These are phyloP conservation scores for Rhodosporidiobolus sp. DNA, from an alignment of 768 basidiomycete genomes.

Conservation along the genomic window DNA sequence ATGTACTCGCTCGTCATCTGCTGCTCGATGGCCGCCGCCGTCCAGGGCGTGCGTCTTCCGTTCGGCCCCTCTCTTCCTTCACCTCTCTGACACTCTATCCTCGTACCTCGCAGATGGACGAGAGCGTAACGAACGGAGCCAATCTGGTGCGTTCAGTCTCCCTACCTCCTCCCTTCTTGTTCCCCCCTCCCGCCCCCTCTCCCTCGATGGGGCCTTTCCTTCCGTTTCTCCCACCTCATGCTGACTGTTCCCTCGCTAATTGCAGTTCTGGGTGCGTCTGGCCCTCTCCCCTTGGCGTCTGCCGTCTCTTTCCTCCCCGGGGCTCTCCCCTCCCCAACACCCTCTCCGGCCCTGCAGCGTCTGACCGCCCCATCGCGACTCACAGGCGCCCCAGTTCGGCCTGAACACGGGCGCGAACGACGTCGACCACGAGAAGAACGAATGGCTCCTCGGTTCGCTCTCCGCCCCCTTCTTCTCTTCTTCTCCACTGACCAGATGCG, in stretches of 20 bases:
- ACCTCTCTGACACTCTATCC: background rate
- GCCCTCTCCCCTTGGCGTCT: background rate
- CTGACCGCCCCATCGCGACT: too few species aligned
- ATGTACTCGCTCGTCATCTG: constrained; percentile 41
- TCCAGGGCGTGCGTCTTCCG: constrained; percentile 30
- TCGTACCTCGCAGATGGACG: constrained; percentile 17
- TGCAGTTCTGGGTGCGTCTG: background rate
- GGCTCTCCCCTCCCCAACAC: too few species aligned
- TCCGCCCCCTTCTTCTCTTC: background rate
- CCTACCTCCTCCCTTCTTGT: too few species aligned
- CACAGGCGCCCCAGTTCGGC: constrained; percentile 12
- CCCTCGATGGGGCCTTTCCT: too few species aligned
- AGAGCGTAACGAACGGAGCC: constrained; percentile 36
- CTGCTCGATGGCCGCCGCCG: constrained; percentile 38
- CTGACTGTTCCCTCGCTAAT: too few species aligned
- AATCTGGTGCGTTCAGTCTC: constrained; percentile 32
- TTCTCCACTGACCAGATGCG: constrained; percentile 44
- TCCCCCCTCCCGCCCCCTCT: background rate
- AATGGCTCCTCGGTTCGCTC: constrained; percentile 18
- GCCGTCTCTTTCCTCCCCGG: too few species aligned
- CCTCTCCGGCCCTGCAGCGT: too few species aligned
- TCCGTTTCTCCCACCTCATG: too few species aligned
- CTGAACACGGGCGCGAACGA: background rate
- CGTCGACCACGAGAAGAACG: constrained; percentile 3
- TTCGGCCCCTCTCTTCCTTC: too few species aligned